phyloP scores from a whole-genome alignment of 495 filamentous ascomycete species.

The Penicillium lividum region DNA sequence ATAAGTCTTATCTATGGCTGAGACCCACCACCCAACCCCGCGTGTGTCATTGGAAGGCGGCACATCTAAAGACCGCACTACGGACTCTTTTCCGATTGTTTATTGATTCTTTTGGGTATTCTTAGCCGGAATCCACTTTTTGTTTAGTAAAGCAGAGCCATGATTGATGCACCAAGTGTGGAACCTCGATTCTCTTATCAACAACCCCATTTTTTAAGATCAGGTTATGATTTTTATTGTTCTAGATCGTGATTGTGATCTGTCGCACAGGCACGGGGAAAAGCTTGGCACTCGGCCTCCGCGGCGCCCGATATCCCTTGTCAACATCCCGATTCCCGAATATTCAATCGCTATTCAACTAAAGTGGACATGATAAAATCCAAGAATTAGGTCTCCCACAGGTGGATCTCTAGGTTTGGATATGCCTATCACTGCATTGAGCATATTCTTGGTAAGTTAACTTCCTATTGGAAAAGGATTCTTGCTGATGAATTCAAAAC shows the following conservation, averaged over 20 bases:
- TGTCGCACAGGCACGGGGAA: neutral
- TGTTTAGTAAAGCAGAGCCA: neutral
- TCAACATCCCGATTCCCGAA: neutral
- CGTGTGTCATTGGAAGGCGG: conserved; percentile 17
- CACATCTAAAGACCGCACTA: neutral
- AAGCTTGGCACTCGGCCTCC: neutral
- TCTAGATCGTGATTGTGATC: neutral
- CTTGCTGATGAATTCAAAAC: neutral
- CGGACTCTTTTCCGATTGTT: neutral
- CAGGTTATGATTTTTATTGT: neutral
- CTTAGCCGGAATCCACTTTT: conserved; percentile 6
- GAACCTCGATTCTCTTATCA: neutral
- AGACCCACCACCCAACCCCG: conserved; percentile 4
- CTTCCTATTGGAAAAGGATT: neutral
- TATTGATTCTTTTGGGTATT: neutral
- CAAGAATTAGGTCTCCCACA: neutral
- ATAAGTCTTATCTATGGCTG: neutral
- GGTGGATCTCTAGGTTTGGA: neutral
- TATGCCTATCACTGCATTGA: neutral
- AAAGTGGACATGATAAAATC: neutral
- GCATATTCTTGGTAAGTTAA: neutral
- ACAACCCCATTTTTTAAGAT: neutral
- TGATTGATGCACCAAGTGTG: neutral
- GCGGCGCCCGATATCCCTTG: neutral
- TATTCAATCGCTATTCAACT: too few species aligned